These are phyloP conservation scores for Gossypium aridum DNA, from an alignment of 441 rosid genomes.

Conservation along the genomic window DNA sequence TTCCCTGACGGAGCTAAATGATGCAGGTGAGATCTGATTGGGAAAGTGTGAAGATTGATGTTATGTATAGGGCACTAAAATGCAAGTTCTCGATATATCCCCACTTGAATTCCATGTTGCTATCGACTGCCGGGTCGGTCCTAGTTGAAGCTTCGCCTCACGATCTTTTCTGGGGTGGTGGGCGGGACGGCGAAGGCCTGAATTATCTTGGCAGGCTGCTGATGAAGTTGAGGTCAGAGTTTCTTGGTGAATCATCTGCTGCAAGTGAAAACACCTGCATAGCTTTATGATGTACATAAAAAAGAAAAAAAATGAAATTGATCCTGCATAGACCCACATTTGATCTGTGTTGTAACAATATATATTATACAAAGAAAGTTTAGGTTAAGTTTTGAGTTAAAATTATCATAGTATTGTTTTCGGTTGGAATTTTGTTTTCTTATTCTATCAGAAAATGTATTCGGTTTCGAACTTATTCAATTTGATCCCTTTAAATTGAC, in stretches of 20 bases:
- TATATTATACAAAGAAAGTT: too few species aligned
- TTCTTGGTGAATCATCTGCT: conserved; percentile 49
- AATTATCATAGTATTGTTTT: too few species aligned
- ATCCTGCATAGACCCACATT: not conserved
- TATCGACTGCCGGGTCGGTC: conserved; percentile 68
- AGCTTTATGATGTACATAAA: conserved; percentile 14
- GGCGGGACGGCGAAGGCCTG: conserved; percentile 89
- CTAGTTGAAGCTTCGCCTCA: conserved; percentile 93
- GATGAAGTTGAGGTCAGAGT: conserved; percentile 81
- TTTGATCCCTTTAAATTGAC: too few species aligned
- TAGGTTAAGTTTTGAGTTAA: too few species aligned
- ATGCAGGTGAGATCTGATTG: conserved; percentile 78
- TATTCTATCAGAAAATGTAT: too few species aligned
- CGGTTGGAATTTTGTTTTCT: too few species aligned
- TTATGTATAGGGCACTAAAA: conserved; percentile 69
- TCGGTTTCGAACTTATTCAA: too few species aligned
- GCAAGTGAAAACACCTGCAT: conserved; percentile 28
- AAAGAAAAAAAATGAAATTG: not conserved
- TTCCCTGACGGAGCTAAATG: not conserved
- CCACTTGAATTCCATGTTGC: conserved; percentile 69
- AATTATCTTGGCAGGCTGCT: conserved; percentile 82
- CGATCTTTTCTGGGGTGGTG: conserved; percentile 94
- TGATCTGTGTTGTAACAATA: not conserved
- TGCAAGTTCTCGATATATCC: conserved; percentile 86
- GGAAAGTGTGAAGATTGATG: conserved; percentile 66